Evolutionary conservation across 208 protist genomes (phyloP).

Genomic region (Leishmania amazonensis): DNA sequence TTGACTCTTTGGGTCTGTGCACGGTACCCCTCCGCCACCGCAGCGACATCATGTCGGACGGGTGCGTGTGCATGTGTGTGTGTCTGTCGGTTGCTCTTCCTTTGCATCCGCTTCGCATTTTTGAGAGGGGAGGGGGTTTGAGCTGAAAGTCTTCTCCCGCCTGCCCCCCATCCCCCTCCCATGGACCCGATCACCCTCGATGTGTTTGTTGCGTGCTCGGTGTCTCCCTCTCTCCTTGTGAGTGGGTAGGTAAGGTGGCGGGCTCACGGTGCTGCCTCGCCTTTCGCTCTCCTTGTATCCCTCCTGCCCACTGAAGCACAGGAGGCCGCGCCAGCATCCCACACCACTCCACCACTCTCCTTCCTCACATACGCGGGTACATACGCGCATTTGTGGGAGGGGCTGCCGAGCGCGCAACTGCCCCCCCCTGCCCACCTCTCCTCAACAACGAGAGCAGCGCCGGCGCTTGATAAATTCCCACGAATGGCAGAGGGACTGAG

Average conservation of each 20-base stretch:
- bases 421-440: too few species aligned
- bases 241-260: too few species aligned
- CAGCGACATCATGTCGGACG: background rate
- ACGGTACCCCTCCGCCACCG: background rate
- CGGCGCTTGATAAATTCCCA: background rate
- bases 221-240: conserved; percentile 2
- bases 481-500: background rate
- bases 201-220: background rate
- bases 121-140: background rate
- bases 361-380: background rate
- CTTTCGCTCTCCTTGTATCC: background rate
- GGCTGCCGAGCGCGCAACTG: background rate
- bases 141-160: too few species aligned
- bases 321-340: background rate
- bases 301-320: background rate
- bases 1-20: background rate
- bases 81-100: too few species aligned
- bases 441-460: background rate
- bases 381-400: background rate
- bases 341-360: background rate
- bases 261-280: background rate
- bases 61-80: background rate
- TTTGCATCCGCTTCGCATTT: too few species aligned
- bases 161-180: too few species aligned
- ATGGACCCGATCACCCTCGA: too few species aligned